Evolutionary conservation across 177 flowering plant species (phyloP), one percentile per base, ranked within the genome.

Genomic region (Vitis hybrid): DNA sequence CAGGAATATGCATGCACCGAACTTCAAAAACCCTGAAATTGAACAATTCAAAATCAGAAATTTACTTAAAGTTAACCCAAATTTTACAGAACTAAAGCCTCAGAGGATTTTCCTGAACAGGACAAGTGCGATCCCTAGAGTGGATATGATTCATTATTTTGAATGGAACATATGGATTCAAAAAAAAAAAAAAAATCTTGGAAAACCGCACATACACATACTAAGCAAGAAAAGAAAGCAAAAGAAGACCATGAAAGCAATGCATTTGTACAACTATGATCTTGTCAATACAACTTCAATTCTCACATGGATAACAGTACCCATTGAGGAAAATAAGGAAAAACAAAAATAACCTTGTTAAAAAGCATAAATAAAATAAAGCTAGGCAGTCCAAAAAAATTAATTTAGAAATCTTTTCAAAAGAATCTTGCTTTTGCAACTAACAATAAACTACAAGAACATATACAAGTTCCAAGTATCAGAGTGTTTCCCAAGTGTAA

Each of bases 1-100:
- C 84, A 72, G 97, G 98, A 82, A 92, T 87, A 65, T 94, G 98
- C 89, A 94, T 70, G 84, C 98, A 91, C 76, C 95, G 74, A 69
- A 94, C 94, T 71, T 92, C 90, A 81, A 94, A 94, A 68, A 74
- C 88, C 82, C 97, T 91, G 92, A 71, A 80, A 59, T 52, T 56
- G 72, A 70, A 72, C 51, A 62, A 65, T 63, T 48, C 19, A 13
- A 18, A n/a, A 49, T 68, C 57, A 68, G 9, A 46, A 48, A 14
- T 4, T 24, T 60, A 55, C 35, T 66, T 18, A 16, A 6, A 48
- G 52, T 1, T 3, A 10, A 8, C 16, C 24, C 52, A 56, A 40
- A 14, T 12, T n/a, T 21, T 59, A 52, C 46, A 6, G 15, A 40
- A 63, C n/a, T 35, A 56, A 35, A 70, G 15, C 11, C 13, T 40